phyloP scores from a whole-genome alignment of 768 basidiomycete genomes.

The Russula dissimulans region DNA sequence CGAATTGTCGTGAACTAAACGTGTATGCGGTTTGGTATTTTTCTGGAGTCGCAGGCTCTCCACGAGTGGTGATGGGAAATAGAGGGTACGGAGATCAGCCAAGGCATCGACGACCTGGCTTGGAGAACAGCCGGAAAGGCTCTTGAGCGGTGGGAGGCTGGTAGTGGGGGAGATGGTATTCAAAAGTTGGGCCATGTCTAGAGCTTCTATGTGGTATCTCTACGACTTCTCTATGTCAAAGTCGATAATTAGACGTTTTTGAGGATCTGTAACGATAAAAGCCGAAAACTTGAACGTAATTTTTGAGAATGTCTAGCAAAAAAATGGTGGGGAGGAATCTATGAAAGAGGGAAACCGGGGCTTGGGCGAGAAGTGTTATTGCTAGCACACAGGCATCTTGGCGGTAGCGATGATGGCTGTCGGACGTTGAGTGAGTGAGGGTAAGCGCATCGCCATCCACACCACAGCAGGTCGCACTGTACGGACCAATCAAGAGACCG shows the following conservation, averaged over 20 bases:
- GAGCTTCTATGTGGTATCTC: slow-evolving; percentile 11
- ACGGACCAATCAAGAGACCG: not conserved
- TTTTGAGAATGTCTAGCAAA: not conserved
- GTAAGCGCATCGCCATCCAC: not conserved
- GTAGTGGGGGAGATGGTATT: slow-evolving; percentile 35
- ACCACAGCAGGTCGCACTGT: not conserved
- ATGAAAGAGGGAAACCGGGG: not conserved
- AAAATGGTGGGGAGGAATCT: not conserved
- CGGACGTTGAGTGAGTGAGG: not conserved
- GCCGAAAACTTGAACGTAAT: not conserved
- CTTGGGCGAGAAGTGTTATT: not conserved
- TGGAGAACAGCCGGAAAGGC: slow-evolving; percentile 31
- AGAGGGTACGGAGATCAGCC: slow-evolving; percentile 39
- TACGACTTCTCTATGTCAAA: slow-evolving; percentile 1
- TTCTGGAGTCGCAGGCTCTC: slow-evolving; percentile 20
- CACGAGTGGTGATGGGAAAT: slow-evolving; percentile 35
- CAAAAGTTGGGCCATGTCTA: slow-evolving; percentile 1
- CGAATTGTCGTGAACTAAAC: slow-evolving; percentile 31
- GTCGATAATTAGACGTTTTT: not conserved
- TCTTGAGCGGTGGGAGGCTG: slow-evolving; percentile 49
- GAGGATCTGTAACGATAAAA: not conserved
- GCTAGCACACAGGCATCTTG: slow-evolving; percentile 11
- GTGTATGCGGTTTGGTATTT: not conserved
- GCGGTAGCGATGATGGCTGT: not conserved
- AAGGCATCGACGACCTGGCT: slow-evolving; percentile 35